Base-by-base conservation (phyloP, 1,284 basidiomycete genomes). In the Pascua sp. region DNA sequence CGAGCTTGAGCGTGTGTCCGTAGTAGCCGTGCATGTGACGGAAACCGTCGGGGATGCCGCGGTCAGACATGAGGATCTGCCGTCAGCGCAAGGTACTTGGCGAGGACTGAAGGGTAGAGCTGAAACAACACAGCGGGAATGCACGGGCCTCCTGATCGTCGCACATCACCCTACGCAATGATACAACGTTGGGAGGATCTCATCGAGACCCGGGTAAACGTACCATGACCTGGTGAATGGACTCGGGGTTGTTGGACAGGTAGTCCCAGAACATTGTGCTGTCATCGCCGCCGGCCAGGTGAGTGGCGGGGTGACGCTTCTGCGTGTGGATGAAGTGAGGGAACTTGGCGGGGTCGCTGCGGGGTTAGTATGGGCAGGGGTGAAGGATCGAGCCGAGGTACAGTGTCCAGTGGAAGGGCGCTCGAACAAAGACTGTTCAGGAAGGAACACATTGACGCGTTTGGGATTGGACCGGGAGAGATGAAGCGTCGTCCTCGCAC, bases 1-100 rank as follows among this genome's bases (percentile, higher is more conserved):
- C 83, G 75, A 90, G 84, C 80, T 95, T 94, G 82, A 84, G 86
- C n/a, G 91, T 89, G 81, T 96, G 91, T 8, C 93, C 91, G 47
- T 87, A 89, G 81, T 92, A 96, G 17, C 91, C 92, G 78, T 96
- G 88, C 85, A 86, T 82, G 67, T 86, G 80, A 76, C 89, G 85
- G 80, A 81, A 91, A 59, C 57, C 57, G 44, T 63, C 83, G 16
- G 93, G 91, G 53, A 89, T 93, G 57, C 92, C 94, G 70, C 92
- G 90, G 78, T 96, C 93, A 4, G 73, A 72, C 66, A 74, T 70
- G 50, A 72, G 63, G 56, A 72, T 68, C 63, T 66, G 52, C 1
- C 8, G 52, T 56, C 18, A 54, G 32, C 32, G 24, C 24, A 32
- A 32, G 24, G 24, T 7, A 4, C 3, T 32, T 32, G 24, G 24